A percentile compares a stretch with the other conserved stretches of the same genome.
Conservation (phyloP, 345 rosid genomes). For the Citrus reticulata region DNA sequence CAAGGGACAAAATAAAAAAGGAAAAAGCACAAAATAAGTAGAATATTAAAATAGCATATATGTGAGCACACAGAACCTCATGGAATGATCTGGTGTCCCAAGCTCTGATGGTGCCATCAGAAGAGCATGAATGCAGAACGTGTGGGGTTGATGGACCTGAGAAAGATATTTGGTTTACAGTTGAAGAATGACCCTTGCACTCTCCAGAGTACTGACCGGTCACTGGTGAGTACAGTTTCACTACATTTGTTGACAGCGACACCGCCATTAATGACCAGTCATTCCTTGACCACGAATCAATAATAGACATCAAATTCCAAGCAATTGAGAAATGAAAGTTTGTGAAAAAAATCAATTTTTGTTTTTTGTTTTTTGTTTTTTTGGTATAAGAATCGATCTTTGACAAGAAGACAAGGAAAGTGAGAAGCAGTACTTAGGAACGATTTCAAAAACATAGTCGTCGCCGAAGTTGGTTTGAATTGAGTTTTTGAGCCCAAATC, state of each 20-base stretch:
- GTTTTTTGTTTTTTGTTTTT: not conserved
- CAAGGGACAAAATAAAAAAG: not conserved
- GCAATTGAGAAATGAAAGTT: not conserved
- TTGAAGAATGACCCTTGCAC: slow-evolving; percentile 65
- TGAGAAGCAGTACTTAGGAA: slow-evolving; percentile 44
- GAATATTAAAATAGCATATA: not conserved
- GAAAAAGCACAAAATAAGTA: not conserved
- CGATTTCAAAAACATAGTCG: slow-evolving; percentile 87
- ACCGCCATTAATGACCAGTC: slow-evolving; percentile 93
- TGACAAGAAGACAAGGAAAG: not conserved
- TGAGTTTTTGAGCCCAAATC: slow-evolving; percentile 64
- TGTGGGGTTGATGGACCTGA: slow-evolving; percentile 57
- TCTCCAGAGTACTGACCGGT: slow-evolving; percentile 88
- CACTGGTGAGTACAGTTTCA: slow-evolving; percentile 79
- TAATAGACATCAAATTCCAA: not conserved
- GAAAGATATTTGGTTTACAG: slow-evolving; percentile 69
- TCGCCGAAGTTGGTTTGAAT: slow-evolving; percentile 84
- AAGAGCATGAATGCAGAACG: slow-evolving; percentile 81
- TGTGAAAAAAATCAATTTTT: not conserved
- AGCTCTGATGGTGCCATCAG: slow-evolving; percentile 81
- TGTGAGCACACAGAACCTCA: slow-evolving; percentile 40
- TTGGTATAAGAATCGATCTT: too few species aligned
- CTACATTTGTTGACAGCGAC: slow-evolving; percentile 72
- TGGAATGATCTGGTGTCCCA: slow-evolving; percentile 85
- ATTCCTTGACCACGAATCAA: slow-evolving; percentile 35